Evolutionary conservation across 192 early-diverging fungal genomes (phyloP).

Genomic region (Coemansia sp.): DNA sequence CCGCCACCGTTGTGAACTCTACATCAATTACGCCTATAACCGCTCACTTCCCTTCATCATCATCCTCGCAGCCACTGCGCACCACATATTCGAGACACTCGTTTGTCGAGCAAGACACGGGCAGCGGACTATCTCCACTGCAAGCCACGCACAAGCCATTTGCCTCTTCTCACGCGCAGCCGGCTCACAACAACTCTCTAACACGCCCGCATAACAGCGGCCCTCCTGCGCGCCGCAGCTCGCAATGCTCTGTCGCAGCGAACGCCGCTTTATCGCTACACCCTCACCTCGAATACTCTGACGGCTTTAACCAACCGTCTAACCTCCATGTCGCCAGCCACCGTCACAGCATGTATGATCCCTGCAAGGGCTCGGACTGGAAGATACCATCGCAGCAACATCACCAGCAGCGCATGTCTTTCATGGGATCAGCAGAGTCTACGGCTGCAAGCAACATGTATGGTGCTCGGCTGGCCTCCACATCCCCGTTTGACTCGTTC

Average conservation of each 20-base stretch:
- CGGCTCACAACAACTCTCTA: background rate
- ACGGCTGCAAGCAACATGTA: background rate
- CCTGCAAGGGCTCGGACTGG: slow-evolving; percentile 1
- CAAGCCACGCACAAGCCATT: background rate
- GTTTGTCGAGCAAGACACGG: slow-evolving; percentile 11
- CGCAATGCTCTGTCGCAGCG: slow-evolving; percentile 37
- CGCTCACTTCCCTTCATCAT: slow-evolving; percentile 15
- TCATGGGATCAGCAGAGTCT: background rate
- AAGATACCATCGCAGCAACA: background rate
- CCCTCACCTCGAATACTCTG: slow-evolving; percentile 7
- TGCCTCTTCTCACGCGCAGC: background rate
- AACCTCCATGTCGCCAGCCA: background rate
- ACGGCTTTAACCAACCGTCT: background rate
- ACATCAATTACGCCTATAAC: slow-evolving; percentile 42
- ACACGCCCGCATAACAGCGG: background rate
- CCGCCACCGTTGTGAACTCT: slow-evolving; percentile 15
- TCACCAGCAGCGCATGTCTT: slow-evolving; percentile 1
- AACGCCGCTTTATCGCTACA: background rate
- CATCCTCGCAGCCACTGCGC: slow-evolving; percentile 7
- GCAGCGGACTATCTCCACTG: background rate
- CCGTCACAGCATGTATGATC: slow-evolving; percentile 2
- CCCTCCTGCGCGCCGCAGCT: slow-evolving; percentile 21
- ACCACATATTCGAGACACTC: slow-evolving; percentile 3
- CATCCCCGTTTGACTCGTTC: slow-evolving; percentile 22
- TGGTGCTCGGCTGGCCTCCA: background rate